Conservation (phyloP, 495 filamentous ascomycete species). For the Penicillium robsamsonii region DNA sequence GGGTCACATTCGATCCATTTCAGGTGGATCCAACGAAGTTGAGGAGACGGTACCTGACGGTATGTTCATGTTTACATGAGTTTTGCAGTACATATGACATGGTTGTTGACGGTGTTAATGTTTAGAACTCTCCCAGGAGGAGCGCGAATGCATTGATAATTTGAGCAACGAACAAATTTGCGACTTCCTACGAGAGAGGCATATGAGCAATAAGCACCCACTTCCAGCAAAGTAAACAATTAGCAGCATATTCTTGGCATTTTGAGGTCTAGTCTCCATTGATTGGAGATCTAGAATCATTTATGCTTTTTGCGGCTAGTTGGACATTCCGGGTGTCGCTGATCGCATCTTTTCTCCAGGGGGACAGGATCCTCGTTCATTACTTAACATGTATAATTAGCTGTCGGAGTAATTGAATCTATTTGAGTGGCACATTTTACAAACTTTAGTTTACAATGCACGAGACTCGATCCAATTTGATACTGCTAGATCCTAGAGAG, state of each 20-base stretch:
- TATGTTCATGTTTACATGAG: background rate
- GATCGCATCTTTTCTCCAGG: background rate
- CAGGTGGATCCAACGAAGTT: background rate
- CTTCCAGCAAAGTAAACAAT: background rate
- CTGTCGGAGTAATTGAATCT: background rate
- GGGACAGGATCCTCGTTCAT: constrained; percentile 9
- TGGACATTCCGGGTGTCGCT: background rate
- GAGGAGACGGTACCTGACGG: background rate
- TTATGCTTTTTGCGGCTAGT: background rate
- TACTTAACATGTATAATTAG: background rate
- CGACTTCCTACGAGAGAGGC: constrained; percentile 10
- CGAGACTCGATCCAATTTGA: background rate
- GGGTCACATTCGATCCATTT: background rate
- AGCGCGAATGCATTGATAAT: constrained; percentile 5
- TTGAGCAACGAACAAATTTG: constrained; percentile 10
- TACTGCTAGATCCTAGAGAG: constrained; percentile 19
- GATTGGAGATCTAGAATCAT: constrained; percentile 3
- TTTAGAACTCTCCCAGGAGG: constrained; percentile 1
- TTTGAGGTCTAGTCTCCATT: background rate
- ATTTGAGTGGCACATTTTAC: background rate
- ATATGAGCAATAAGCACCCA: constrained; percentile 6
- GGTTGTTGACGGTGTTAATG: background rate
- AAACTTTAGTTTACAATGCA: background rate
- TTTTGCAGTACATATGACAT: background rate
- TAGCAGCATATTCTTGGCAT: background rate